Evolutionary conservation across 2,329 filamentous ascomycete species (phyloP), one percentile per base, ranked within the genome.

Genomic region (Lizonia empirigonia): DNA sequence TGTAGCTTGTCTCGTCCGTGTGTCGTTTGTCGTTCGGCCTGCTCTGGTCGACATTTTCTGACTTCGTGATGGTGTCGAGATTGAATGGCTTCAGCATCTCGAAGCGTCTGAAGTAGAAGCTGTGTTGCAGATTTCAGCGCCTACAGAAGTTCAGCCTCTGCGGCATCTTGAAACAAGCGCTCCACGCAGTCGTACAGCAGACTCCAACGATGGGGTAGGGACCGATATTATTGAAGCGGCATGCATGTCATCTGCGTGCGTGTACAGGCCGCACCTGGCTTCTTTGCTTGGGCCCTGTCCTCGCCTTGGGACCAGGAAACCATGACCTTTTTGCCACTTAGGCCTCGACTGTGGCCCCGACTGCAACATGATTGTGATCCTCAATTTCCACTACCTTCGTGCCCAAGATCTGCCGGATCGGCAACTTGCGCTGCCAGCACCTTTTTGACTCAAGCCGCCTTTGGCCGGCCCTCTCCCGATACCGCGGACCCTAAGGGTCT

Each of bases 401-500:
- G 52, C 57, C 59, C 53, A 65, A 62, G 56, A 69, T 64, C 66
- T 58, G 44, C 60, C 23, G 37, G 55, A 62, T 63, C 60, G 50
- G 56, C 57, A 48, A 49, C 45, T 56, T 53, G 52, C 53, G 45
- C 59, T 55, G 53, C 58, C 27, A 59, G 50, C 51, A 46, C 58
- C 38, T 34, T 34, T 16, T 23, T 35, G 37, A 44, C 29, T 53
- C 44, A 45, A 50, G 50, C 37, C 50, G 44, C 24, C 44, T 30
- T 18, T 12, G 36, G 47, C 27, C 44, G 45, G 55, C 52, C 55
- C 52, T 55, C 52, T 58, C 57, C 63, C 59, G 53, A 55, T 56
- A 47, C 59, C 55, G 55, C 49, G 37, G 53, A 55, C 55, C 44
- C 54, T 50, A 38, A 36, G 45, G 41, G 36, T 42, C 39, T 40